These are phyloP conservation scores for Cinnamomum micranthum DNA, from an alignment of 164 flowering plant species.

Conservation along the genomic window DNA sequence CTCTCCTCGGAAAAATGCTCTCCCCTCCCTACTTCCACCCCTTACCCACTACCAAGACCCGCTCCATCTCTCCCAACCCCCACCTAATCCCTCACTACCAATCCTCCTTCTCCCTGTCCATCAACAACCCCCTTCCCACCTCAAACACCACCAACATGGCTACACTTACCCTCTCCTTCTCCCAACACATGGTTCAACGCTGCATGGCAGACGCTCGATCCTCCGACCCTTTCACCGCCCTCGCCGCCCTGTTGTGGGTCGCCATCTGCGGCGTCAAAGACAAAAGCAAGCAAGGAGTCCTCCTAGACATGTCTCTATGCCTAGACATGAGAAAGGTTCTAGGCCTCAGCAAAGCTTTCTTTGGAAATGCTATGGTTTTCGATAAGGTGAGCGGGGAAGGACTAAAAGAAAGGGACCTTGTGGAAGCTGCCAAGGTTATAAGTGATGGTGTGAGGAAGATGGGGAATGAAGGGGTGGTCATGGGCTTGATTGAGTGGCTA, in stretches of 20 bases:
- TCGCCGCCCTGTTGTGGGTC: constrained; percentile 56
- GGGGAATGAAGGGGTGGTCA: constrained; percentile 33
- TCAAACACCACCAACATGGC: constrained; percentile 6
- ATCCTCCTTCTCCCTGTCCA: constrained; percentile 15
- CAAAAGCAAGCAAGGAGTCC: constrained; percentile 16
- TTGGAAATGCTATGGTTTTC: constrained; percentile 66
- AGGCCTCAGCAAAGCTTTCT: constrained; percentile 41
- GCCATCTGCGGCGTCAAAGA: constrained; percentile 46
- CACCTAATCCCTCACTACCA: constrained; percentile 42
- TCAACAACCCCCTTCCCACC: neutral
- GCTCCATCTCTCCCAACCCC: constrained; percentile 15
- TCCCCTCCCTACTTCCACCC: constrained; percentile 46
- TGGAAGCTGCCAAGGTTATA: constrained; percentile 33
- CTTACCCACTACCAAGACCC: constrained; percentile 27
- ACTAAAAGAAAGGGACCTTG: constrained; percentile 10
- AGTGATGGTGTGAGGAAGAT: constrained; percentile 22
- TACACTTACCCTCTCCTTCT: constrained; percentile 43
- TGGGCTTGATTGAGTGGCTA: constrained; percentile 54
- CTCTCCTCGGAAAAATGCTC: constrained; percentile 22
- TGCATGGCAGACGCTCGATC: constrained; percentile 38
- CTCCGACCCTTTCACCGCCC: constrained; percentile 32
- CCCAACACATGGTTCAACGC: constrained; percentile 37
- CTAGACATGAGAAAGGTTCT: constrained; percentile 43
- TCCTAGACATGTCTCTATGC: constrained; percentile 45
- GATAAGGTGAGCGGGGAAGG: constrained; percentile 31